phyloP scores from a whole-genome alignment of 2,329 filamentous ascomycete genomes.

The Grosmannia penicillata region DNA sequence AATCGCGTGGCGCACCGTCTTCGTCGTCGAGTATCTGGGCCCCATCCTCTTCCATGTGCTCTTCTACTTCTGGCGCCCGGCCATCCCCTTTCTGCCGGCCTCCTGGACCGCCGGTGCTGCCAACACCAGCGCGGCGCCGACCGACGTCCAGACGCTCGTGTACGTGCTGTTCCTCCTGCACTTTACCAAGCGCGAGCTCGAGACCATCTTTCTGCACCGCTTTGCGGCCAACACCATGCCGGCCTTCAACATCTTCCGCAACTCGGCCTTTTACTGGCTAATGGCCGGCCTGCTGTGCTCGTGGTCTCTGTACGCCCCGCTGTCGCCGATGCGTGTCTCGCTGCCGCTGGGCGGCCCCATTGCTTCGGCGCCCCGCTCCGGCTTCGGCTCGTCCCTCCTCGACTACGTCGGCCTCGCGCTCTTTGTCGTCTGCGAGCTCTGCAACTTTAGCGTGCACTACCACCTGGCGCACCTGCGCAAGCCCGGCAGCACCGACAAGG shows the following conservation, averaged over 20 bases:
- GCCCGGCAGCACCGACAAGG: conserved; percentile 68
- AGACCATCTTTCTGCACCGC: conserved; percentile 88
- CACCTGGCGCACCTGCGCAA: conserved; percentile 66
- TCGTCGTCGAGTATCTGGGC: conserved; percentile 86
- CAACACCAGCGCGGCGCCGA: conserved; percentile 22
- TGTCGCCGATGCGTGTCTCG: conserved; percentile 37
- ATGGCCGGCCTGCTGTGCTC: conserved; percentile 68
- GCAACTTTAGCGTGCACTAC: conserved; percentile 67
- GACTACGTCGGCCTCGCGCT: conserved; percentile 56
- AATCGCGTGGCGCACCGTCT: conserved; percentile 85
- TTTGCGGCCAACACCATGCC: conserved; percentile 96
- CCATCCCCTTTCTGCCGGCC: conserved; percentile 37
- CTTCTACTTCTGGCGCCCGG: conserved; percentile 56
- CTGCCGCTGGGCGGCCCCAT: conserved; percentile 1
- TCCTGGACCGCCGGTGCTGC: conserved; percentile 10
- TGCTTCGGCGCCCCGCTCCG: conserved; percentile 10
- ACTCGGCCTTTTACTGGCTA: conserved; percentile 88
- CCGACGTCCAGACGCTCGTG: conserved; percentile 55
- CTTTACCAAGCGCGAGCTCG: conserved; percentile 89
- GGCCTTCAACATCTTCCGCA: conserved; percentile 78
- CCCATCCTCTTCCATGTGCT: conserved; percentile 77
- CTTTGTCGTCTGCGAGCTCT: conserved; percentile 63
- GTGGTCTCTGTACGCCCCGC: conserved; percentile 71
- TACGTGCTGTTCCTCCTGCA: conserved; percentile 64
- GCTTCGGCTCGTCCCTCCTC: conserved; percentile 20